These are phyloP conservation scores for Boletellus ananiceps DNA, from an alignment of 768 basidiomycete genomes.

Conservation along the genomic window DNA sequence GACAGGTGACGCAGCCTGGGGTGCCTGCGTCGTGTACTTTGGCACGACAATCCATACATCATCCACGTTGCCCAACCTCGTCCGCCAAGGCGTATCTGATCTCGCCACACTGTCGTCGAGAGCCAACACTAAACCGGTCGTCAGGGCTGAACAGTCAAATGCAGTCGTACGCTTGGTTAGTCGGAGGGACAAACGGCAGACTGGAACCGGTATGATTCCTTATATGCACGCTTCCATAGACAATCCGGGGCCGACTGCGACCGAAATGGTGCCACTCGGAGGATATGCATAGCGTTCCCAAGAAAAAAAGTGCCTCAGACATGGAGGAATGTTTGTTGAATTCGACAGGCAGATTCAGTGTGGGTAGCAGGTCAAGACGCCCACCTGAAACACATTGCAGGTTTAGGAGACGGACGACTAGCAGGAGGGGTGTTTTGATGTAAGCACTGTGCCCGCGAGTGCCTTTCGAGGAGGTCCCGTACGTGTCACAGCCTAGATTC, in stretches of 20 bases:
- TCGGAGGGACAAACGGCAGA: background rate
- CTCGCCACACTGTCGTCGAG: background rate
- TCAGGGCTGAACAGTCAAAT: background rate
- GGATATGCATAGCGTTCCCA: conserved; percentile 1
- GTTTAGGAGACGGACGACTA: background rate
- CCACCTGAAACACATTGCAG: background rate
- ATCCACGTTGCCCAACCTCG: conserved; percentile 1
- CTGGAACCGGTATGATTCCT: background rate
- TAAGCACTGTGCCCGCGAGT: background rate
- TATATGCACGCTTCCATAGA: background rate
- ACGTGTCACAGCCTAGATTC: too few relatives aligned
- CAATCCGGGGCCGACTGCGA: background rate
- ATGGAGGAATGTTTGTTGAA: too few relatives aligned
- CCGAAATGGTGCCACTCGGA: background rate
- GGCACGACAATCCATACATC: background rate
- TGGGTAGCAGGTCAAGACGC: background rate
- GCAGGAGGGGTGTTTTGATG: background rate
- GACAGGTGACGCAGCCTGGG: too few relatives aligned
- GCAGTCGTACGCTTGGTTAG: background rate
- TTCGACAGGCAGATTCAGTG: background rate
- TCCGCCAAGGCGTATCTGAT: background rate
- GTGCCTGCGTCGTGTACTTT: background rate
- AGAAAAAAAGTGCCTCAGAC: too few relatives aligned
- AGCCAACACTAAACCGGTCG: conserved; percentile 1
- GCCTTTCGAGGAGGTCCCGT: background rate